phyloP scores from a whole-genome alignment of 1,139 yeast genomes.

The Citeromyces hawaiiensis region DNA sequence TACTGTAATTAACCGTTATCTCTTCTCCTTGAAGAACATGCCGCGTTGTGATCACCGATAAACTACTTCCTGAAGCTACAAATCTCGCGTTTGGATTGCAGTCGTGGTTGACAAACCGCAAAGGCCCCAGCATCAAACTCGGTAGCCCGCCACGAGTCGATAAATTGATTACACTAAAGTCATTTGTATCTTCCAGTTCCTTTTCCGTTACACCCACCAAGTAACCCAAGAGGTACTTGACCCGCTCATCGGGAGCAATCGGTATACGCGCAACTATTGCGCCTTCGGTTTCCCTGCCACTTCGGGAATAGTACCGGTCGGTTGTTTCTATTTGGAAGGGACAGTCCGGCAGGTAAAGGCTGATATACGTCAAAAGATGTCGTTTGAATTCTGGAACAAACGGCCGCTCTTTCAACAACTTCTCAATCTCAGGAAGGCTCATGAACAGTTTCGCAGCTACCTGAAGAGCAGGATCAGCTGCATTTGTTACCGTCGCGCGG shows the following conservation, averaged over 20 bases:
- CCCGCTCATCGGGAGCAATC: slow-evolving; percentile 19
- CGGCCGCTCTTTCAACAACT: background rate
- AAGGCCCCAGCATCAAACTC: slow-evolving; percentile 32
- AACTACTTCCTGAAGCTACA: slow-evolving; percentile 15
- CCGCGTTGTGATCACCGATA: slow-evolving; percentile 20
- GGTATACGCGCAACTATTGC: slow-evolving; percentile 23
- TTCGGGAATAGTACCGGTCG: slow-evolving; percentile 20
- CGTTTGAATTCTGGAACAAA: slow-evolving; percentile 17
- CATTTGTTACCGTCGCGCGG: background rate
- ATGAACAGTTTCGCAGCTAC: background rate
- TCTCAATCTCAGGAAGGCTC: background rate
- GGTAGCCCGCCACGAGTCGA: slow-evolving; percentile 18
- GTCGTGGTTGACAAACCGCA: slow-evolving; percentile 32
- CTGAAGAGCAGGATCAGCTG: slow-evolving; percentile 1
- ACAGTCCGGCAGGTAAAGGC: slow-evolving; percentile 20
- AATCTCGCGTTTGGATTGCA: slow-evolving; percentile 28
- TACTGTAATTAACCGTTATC: slow-evolving; percentile 27
- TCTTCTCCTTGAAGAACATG: slow-evolving; percentile 27
- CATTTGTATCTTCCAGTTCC: slow-evolving; percentile 16
- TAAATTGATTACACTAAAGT: slow-evolving; percentile 25
- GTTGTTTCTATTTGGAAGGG: slow-evolving; percentile 28
- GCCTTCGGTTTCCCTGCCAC: slow-evolving; percentile 19
- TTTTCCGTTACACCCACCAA: slow-evolving; percentile 21
- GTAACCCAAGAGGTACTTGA: slow-evolving; percentile 23
- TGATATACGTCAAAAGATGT: slow-evolving; percentile 23